These are phyloP conservation scores for Sugiyamaella smithiae DNA, from an alignment of 805 yeast species.

Conservation along the genomic window DNA sequence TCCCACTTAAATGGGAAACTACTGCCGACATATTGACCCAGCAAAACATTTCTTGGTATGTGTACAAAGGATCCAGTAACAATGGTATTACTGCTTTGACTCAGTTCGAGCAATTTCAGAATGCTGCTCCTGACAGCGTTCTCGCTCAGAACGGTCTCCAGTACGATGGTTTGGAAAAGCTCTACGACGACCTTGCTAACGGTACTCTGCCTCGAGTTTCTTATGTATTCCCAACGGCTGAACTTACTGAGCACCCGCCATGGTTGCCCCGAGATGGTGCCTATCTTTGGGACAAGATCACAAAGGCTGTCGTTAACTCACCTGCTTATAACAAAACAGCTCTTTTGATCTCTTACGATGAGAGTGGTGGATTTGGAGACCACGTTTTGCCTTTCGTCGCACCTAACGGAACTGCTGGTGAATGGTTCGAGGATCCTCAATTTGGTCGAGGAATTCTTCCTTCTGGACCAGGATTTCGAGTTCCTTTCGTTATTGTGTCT, in stretches of 20 bases:
- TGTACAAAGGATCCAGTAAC: constrained; percentile 24
- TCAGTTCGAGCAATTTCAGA: constrained; percentile 23
- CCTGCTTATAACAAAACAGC: constrained; percentile 26
- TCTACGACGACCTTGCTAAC: constrained; percentile 23
- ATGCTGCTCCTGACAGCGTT: constrained; percentile 5
- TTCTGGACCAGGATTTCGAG: constrained; percentile 29
- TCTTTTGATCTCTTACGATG: constrained; percentile 27
- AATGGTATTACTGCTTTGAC: constrained; percentile 25
- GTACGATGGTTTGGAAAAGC: constrained; percentile 23
- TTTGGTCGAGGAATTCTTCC: constrained; percentile 18
- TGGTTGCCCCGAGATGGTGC: constrained; percentile 26
- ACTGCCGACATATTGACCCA: constrained; percentile 23
- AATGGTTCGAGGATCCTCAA: constrained; percentile 26
- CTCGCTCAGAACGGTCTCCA: constrained; percentile 22
- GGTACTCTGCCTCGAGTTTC: constrained; percentile 28
- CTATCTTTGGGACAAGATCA: constrained; percentile 23
- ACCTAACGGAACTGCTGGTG: constrained; percentile 28
- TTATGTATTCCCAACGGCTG: constrained; percentile 25
- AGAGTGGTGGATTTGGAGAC: constrained; percentile 31
- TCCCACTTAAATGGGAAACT: constrained; percentile 27
- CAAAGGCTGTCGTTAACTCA: constrained; percentile 22
- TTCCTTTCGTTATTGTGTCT: constrained; percentile 25
- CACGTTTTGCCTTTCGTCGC: constrained; percentile 27
- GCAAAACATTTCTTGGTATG: constrained; percentile 23
- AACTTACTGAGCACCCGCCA: constrained; percentile 29